A percentile compares a stretch with the other conserved stretches of the same genome.
Evolutionary conservation across 1,139 yeast species (phyloP).

Genomic region (Pneumocystis carinii): DNA sequence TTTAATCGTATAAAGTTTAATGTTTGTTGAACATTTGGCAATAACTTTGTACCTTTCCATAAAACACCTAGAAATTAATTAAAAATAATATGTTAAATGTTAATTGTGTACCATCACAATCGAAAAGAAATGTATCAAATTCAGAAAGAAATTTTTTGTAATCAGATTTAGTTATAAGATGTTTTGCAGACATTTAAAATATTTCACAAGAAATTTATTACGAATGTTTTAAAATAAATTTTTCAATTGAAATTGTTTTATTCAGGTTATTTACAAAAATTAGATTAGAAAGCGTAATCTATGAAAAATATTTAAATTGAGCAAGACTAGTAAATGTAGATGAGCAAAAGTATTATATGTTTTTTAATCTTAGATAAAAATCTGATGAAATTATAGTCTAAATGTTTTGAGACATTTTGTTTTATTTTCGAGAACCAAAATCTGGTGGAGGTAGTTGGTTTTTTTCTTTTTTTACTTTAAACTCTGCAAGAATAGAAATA

Average conservation of each 20-base stretch:
- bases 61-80: slow-evolving; percentile 35
- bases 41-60: slow-evolving; percentile 64
- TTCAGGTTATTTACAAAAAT: background rate
- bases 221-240: background rate
- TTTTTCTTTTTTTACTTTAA: slow-evolving; percentile 10
- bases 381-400: background rate
- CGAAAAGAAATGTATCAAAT: slow-evolving; percentile 75
- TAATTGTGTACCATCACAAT: slow-evolving; percentile 49
- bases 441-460: background rate
- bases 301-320: background rate
- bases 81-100: slow-evolving; percentile 19
- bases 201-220: background rate
- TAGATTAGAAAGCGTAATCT: background rate
- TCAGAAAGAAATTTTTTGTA: slow-evolving; percentile 34
- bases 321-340: background rate
- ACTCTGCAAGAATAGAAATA: slow-evolving; percentile 14
- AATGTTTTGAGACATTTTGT: background rate
- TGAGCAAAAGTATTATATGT: background rate
- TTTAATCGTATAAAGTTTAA: slow-evolving; percentile 37
- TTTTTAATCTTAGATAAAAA: background rate
- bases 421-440: slow-evolving; percentile 1
- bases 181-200: background rate
- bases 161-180: slow-evolving; percentile 1
- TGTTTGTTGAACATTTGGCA: slow-evolving; percentile 62
- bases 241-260: background rate